These are phyloP conservation scores for Sporothrix curviconia DNA, from an alignment of 2,329 filamentous ascomycete genomes.

Conservation along the genomic window DNA sequence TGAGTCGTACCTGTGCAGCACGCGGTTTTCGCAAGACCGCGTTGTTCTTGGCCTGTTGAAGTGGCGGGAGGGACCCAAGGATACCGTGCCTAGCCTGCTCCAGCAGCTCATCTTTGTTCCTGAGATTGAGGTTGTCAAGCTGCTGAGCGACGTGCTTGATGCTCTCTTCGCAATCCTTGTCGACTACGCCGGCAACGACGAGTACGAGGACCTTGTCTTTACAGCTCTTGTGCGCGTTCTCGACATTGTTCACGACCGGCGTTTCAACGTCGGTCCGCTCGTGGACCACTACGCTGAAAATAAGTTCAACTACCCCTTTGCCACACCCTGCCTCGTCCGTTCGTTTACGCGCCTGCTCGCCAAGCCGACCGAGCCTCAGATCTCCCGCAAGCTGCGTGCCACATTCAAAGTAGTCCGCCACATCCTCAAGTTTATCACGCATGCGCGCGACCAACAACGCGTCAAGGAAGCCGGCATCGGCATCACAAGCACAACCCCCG, in stretches of 20 bases:
- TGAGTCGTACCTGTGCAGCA: constrained; percentile 87
- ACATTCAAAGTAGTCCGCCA: constrained; percentile 94
- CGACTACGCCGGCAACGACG: constrained; percentile 83
- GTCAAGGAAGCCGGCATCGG: constrained; percentile 84
- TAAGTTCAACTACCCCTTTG: constrained; percentile 88
- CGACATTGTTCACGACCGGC: constrained; percentile 86
- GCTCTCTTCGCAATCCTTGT: constrained; percentile 86
- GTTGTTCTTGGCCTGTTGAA: constrained; percentile 74
- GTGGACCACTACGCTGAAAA: constrained; percentile 87
- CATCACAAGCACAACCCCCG: constrained; percentile 64
- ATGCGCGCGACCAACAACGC: constrained; percentile 77
- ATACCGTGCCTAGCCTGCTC: constrained; percentile 66
- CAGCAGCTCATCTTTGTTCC: constrained; percentile 86
- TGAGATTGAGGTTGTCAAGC: constrained; percentile 95
- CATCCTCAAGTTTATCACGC: constrained; percentile 90
- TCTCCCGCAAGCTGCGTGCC: constrained; percentile 75
- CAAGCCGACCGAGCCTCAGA: constrained; percentile 75
- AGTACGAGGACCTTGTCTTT: constrained; percentile 89
- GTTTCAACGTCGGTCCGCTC: constrained; percentile 84
- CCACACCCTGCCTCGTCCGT: constrained; percentile 77
- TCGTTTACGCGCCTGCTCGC: constrained; percentile 80
- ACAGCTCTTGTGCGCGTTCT: constrained; percentile 82
- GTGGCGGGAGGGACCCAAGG: constrained; percentile 71
- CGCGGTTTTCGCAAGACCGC: constrained; percentile 87
- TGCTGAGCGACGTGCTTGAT: constrained; percentile 82